Base-by-base conservation (phyloP, 2,329 filamentous ascomycete species). In the Ceratocystis eucalypticola region DNA sequence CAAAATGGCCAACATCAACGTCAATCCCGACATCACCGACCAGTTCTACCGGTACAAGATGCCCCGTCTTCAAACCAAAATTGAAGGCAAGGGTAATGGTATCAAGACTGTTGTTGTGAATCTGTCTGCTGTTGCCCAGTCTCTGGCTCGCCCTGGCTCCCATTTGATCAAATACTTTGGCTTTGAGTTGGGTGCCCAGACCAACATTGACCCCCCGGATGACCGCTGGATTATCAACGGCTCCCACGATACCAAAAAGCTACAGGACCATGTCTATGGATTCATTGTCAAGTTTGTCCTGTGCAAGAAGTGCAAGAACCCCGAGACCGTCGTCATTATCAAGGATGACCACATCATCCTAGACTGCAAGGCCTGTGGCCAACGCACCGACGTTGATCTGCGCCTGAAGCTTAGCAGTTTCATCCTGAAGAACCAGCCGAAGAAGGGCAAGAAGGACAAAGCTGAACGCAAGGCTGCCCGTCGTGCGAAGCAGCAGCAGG, bases 1-100 rank as follows among this genome's bases (percentile, higher is more conserved):
- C 85, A 91, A 73, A 79, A 97, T 97, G 94, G 88, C 90, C 84
- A 92, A 90, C 81, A 83, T 99, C 85, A 99, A 99, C 80, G 92
- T 97, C 80, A 92, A 92, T 79, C 91, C 90, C 79, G 93, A 97
- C 88, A 88, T 96, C 81, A 88, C 88, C 82, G 94, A 99, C 81
- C 88, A 88, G 80, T 99, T 96, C 86, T 99, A 99, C 82, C 94
- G 94, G 78, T 99, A 99, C 87, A 99, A 99, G 86, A 99, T 99
- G 94, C 94, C 97, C 82, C 88, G 87, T 73, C 82, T 99, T 76
- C 91, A 96, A 83, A 96, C 94, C 77, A 99, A 99, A 84, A 95
- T 99, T 73, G 94, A 99, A 81, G 94, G 94, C 80, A 99, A 99
- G 80, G 94, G 94, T 72, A 99, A 99, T 81, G 94, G 94, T 75